Evolutionary conservation across 805 yeast species (phyloP), one percentile per base, ranked within the genome.

Genomic region (Starmerella sirachaensis): DNA sequence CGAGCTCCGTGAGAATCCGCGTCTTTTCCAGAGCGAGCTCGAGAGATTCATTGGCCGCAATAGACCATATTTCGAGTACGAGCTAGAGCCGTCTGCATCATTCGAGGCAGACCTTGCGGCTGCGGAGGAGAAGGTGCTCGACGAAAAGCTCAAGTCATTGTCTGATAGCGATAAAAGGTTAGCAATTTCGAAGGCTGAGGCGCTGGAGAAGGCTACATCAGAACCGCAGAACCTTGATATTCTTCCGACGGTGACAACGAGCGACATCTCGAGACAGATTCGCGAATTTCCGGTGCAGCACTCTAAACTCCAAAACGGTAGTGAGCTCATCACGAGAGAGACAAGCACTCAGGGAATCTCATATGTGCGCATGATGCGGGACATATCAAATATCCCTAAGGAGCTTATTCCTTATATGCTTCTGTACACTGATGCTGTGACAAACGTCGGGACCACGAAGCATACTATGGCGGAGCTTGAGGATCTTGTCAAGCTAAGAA

Each of bases 371-470:
- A 77, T 81, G n/a, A 58, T 74, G 25, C 77, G 78, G 43, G 66
- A 74, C 29, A 56, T 88, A 20, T 60, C 70, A 7, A 44, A 60
- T 3, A 53, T 88, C 6, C 88, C 93, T 10, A 47, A 60, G 3
- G 72, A 74, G 5, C 63, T 81, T 32, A 68, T 77, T 38, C 75
- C 78, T 25, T 85, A 71, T 47, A 56, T 91, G 43, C 81, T 94
- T 0, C 56, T 91, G 31, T 91, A 81, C 60, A 64, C 78, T 8
- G 79, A 77, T 20, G 78, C 93, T 32, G 62, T 91, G 43, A 79
- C 93, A 3, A 83, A 77, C 54, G 65, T 91, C 45, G 98, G 98
- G n/a, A 88, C 98, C 1, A 55, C 63, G 6, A 52, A 58, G 7
- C 75, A 78, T 41, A 17, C 29, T 4, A 82, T 82, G 70, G 80